A percentile compares a stretch with the other conserved stretches of the same genome.
These are phyloP conservation scores for Aspergillus coremiiformis DNA, from an alignment of 495 filamentous ascomycete genomes.

Conservation along the genomic window DNA sequence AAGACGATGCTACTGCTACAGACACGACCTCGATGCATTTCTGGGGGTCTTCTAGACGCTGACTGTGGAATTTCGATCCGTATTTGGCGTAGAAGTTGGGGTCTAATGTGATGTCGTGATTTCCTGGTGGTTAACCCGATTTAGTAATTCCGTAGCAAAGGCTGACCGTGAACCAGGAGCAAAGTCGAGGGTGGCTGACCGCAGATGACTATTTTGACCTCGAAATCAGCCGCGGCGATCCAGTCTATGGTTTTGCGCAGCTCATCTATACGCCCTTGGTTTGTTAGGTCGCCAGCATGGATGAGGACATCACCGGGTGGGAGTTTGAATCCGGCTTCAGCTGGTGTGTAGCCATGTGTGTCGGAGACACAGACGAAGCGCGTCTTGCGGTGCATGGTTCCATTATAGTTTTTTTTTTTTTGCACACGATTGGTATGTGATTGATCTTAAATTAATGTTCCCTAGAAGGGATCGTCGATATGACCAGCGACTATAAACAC, in stretches of 20 bases:
- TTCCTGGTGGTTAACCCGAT: slow-evolving; percentile 42
- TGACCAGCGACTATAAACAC: too few species aligned
- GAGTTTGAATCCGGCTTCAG: slow-evolving; percentile 44
- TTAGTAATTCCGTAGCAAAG: background rate
- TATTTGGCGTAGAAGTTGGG: slow-evolving; percentile 50
- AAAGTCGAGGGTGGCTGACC: too few species aligned
- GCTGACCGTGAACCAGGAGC: background rate
- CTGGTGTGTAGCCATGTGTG: slow-evolving; percentile 50
- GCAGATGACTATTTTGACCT: slow-evolving; percentile 52
- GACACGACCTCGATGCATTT: slow-evolving; percentile 45
- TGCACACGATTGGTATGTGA: too few species aligned
- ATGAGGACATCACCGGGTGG: slow-evolving; percentile 55
- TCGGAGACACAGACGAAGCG: slow-evolving; percentile 56
- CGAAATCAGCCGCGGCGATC: slow-evolving; percentile 49
- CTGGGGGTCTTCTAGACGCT: slow-evolving; percentile 47
- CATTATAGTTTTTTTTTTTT: background rate
- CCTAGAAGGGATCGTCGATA: too few species aligned
- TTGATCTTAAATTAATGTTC: too few species aligned
- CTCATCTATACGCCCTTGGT: slow-evolving; percentile 47
- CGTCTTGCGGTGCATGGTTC: slow-evolving; percentile 38
- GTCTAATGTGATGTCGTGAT: slow-evolving; percentile 75
- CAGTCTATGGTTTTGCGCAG: slow-evolving; percentile 48
- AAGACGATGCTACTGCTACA: slow-evolving; percentile 40
- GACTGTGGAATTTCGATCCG: slow-evolving; percentile 51
- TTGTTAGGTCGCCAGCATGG: slow-evolving; percentile 55